These are phyloP conservation scores for Carex scoparia DNA, from an alignment of 176 grass and related monocot species.

Conservation along the genomic window DNA sequence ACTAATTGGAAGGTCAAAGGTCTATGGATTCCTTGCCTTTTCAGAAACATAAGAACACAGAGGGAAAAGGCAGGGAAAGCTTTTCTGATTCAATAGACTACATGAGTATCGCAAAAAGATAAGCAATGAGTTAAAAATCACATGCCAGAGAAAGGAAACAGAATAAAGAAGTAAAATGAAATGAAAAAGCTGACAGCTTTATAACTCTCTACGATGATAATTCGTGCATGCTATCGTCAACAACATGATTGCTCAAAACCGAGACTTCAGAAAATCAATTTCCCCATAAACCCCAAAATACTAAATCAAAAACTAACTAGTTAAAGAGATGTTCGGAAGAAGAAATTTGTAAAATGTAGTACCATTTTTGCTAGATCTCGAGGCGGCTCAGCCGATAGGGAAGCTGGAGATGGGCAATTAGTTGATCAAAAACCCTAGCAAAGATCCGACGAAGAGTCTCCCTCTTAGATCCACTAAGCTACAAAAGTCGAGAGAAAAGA, in stretches of 20 bases:
- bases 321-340: background rate
- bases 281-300: slow-evolving; percentile 23
- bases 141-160: slow-evolving; percentile 3
- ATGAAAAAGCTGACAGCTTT: slow-evolving; percentile 23
- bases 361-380: slow-evolving; percentile 30
- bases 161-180: slow-evolving; percentile 15
- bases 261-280: slow-evolving; percentile 25
- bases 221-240: slow-evolving; percentile 32
- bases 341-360: slow-evolving; percentile 17
- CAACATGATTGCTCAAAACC: slow-evolving; percentile 28
- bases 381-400: slow-evolving; percentile 23
- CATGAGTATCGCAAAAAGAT: background rate
- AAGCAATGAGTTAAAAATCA: slow-evolving; percentile 18
- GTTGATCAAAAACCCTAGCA: slow-evolving; percentile 22
- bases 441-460: background rate
- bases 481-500: background rate
- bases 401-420: background rate
- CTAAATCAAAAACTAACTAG: slow-evolving; percentile 25
- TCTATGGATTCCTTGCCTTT: slow-evolving; percentile 7
- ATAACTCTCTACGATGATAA: background rate
- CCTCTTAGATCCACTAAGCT: slow-evolving; percentile 1
- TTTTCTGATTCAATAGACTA: slow-evolving; percentile 12
- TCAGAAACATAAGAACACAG: background rate
- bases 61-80: background rate
- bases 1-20: background rate